Conservation (phyloP, 1,284 basidiomycete species). For the Pisolithus thermaeus region DNA sequence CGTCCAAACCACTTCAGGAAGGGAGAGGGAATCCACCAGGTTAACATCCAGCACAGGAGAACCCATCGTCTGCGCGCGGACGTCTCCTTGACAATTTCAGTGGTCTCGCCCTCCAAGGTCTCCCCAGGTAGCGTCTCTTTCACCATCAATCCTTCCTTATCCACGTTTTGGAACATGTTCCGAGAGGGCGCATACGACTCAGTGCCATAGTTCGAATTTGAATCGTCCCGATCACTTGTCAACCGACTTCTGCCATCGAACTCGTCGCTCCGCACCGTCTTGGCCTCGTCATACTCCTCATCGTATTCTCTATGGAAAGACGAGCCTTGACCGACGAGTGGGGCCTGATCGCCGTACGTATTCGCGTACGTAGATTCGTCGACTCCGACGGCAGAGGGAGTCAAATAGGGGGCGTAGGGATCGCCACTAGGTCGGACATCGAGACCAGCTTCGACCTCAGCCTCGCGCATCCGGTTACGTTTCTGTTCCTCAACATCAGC, state of each 20-base stretch:
- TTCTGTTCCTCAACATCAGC: conserved; percentile 83
- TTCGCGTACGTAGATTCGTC: conserved; percentile 41
- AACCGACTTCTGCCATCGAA: conserved; percentile 70
- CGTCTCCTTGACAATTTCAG: conserved; percentile 81
- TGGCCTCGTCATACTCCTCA: conserved; percentile 76
- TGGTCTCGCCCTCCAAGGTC: conserved; percentile 78
- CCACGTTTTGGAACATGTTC: conserved; percentile 88
- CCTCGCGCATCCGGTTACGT: conserved; percentile 66
- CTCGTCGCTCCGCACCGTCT: conserved; percentile 70
- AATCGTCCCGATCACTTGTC: conserved; percentile 72
- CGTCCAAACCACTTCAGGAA: conserved; percentile 70
- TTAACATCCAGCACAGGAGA: conserved; percentile 82
- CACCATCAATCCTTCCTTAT: conserved; percentile 67
- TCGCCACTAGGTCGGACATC: conserved; percentile 65
- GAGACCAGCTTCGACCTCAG: conserved; percentile 71
- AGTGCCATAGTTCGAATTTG: conserved; percentile 74
- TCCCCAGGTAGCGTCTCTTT: conserved; percentile 80
- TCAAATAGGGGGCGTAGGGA: conserved; percentile 70
- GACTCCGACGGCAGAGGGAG: conserved; percentile 37
- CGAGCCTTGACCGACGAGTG: conserved; percentile 75
- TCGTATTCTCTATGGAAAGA: conserved; percentile 72
- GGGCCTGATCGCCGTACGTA: conserved; percentile 51
- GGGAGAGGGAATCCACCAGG: conserved; percentile 83
- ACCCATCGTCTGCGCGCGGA: conserved; percentile 86
- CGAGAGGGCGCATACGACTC: conserved; percentile 90